Base-by-base conservation (phyloP, 495 filamentous ascomycete genomes). In the Penicillium steckii region DNA sequence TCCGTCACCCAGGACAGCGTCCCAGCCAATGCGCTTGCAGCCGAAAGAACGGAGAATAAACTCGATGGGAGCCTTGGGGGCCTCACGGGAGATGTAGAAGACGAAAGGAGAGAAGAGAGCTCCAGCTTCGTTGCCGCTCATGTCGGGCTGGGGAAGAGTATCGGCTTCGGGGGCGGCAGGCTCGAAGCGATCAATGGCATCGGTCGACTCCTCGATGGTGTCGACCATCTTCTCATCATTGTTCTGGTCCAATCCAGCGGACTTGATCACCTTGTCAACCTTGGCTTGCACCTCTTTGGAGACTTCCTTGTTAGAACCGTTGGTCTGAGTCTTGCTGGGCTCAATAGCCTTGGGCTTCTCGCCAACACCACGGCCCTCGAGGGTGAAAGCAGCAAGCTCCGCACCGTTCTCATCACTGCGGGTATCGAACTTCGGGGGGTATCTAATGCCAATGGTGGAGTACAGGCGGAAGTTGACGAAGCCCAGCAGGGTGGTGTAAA, bases 391-490 rank as follows among this genome's bases (percentile, higher is more conserved):
- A n/a, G 85, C 85, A 22, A 98, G 79, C 70, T 96, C 94, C 22
- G 87, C 94, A 50, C 89, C 92, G 56, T 85, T 81, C 65, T 95
- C 89, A 62, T 97, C 93, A 65, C 86, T 92, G 37, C 80, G 77
- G 56, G 84, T 79, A 67, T 96, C 89, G 56, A 98, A 96, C 73
- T 89, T 95, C 17, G 94, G 94, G 8, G 94, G 94, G 60, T 98
- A 98, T 44, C 95, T 86, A 35, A 97, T 67, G 3, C 95, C 95
- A 53, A 95, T 77, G 0, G 88, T 84, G 1, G 92, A 96, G 70
- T 96, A 98, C 21, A 98, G 78, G 45, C 90, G 75, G 77, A 87
- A 98, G 76, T 97, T 96, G 65, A 97, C 88, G 57, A 97, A 98
- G 41, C 95, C 88, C 8, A 98, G 76, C 10, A 98, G 77, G 2